Base-by-base conservation (phyloP, 176 grass and related monocot species). In the Carex parvula region DNA sequence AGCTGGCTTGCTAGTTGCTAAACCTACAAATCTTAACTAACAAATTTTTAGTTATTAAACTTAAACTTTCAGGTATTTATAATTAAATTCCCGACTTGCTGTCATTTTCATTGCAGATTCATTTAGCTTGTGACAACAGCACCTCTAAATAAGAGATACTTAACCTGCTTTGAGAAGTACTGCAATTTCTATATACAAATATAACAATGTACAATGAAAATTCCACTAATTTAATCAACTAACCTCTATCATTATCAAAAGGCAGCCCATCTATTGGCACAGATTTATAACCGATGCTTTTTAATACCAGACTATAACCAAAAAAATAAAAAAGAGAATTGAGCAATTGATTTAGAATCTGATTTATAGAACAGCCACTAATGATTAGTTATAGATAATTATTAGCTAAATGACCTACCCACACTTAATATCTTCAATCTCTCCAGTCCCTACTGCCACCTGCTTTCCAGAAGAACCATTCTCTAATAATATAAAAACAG, bases 281-380 rank as follows among this genome's bases (percentile, higher is more conserved):
- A 74, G 92, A 98, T 86, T 94, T 98, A 87, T 93, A 94, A 57
- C 95, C 95, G 59, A 98, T 91, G 81, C 92, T 98, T 86, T 98
- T 98, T 83, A 98, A 88, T 11, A 94, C 90, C 79, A 98, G 29
- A 61, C 95, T 98, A 84, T 57, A 76, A 65, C 83, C 50, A 46
- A 61, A 83, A 26, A 29, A 29, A 29, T 29, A 29, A 29, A 29
- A 11, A 50, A 50, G 2, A 9, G n/a, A 72, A 73, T 37, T 78
- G 6, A 78, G 21, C 63, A 83, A 79, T 59, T 42, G 6, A 57
- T 26, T 46, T 76, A 88, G 81, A 77, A 78, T 78, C 24, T 78
- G 48, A 56, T 33, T 32, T 55, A 76, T 6, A 57, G 48, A 52
- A 74, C 73, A 56, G 1, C 29, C 11, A 78, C 3, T 18, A 56